A percentile compares a stretch with the other conserved stretches of the same genome.
These are phyloP conservation scores for Mycena venus DNA, from an alignment of 768 basidiomycete species.

Conservation along the genomic window DNA sequence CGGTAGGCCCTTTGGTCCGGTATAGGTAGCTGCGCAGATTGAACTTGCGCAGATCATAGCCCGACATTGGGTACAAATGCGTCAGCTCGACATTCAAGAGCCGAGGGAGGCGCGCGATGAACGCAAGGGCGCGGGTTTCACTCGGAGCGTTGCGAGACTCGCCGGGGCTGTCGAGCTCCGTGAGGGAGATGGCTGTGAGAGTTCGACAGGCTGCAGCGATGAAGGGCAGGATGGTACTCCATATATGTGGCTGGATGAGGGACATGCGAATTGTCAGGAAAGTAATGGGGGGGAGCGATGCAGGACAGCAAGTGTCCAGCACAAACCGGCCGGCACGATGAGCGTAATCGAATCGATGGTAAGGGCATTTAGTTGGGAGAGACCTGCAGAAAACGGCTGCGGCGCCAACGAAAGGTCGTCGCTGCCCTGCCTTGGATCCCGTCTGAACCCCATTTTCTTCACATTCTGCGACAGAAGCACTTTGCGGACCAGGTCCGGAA, in stretches of 20 bases:
- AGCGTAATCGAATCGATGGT: background rate
- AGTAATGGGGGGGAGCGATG: background rate
- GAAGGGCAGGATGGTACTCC: background rate
- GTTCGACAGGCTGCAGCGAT: background rate
- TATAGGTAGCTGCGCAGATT: too few species aligned
- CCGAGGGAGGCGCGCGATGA: background rate
- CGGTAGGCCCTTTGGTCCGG: too few species aligned
- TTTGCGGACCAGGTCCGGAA: background rate
- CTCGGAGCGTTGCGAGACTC: too few species aligned
- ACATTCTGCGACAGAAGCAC: background rate
- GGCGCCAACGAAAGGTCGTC: background rate
- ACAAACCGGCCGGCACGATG: background rate
- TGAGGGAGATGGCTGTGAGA: background rate
- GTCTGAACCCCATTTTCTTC: background rate
- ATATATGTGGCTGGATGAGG: background rate
- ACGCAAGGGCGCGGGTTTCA: background rate
- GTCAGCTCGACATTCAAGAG: background rate
- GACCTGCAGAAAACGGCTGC: background rate
- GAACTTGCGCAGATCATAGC: too few species aligned
- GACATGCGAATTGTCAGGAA: background rate
- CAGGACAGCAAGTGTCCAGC: slow-evolving; percentile 1
- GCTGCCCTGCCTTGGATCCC: background rate
- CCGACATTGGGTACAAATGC: background rate
- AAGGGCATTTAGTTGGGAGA: background rate
- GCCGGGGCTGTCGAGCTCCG: background rate